Evolutionary conservation across 208 protist species (phyloP).

Genomic region (Leishmania turanica): DNA sequence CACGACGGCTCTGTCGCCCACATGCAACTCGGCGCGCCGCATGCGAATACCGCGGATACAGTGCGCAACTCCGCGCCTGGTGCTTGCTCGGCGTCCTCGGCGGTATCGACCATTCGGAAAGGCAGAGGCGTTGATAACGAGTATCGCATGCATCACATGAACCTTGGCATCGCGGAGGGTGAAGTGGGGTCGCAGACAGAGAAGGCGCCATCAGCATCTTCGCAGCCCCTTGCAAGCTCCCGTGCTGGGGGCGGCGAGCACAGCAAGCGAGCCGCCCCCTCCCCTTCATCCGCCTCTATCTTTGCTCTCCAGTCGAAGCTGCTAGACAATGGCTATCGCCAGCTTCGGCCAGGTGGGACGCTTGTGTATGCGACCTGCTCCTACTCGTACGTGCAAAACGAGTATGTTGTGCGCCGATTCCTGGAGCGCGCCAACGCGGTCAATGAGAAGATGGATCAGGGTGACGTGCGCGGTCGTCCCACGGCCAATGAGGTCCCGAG

Average conservation of each 20-base stretch:
- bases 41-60: not conserved
- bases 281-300: slow-evolving; percentile 20
- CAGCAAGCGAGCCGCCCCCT: not conserved
- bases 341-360: slow-evolving; percentile 78
- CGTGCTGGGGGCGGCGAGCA: not conserved
- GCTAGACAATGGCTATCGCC: slow-evolving; percentile 69
- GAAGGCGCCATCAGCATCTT: not conserved
- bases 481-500: not conserved
- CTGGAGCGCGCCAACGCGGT: slow-evolving; percentile 36
- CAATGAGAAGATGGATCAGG: not conserved
- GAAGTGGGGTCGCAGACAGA: not conserved
- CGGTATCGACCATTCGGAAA: slow-evolving; percentile 8
- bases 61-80: not conserved
- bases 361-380: slow-evolving; percentile 96
- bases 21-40: slow-evolving; percentile 35
- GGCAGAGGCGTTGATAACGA: slow-evolving; percentile 55
- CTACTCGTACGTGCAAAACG: slow-evolving; percentile 90
- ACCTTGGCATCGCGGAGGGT: not conserved
- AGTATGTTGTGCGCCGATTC: slow-evolving; percentile 81
- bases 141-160: slow-evolving; percentile 70
- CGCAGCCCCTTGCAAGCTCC: not conserved
- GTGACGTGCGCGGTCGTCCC: not conserved
- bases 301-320: slow-evolving; percentile 67
- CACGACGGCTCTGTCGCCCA: slow-evolving; percentile 89
- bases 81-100: not conserved